Evolutionary conservation across 2,329 filamentous ascomycete genomes (phyloP).

Genomic region (Colletotrichum lini): DNA sequence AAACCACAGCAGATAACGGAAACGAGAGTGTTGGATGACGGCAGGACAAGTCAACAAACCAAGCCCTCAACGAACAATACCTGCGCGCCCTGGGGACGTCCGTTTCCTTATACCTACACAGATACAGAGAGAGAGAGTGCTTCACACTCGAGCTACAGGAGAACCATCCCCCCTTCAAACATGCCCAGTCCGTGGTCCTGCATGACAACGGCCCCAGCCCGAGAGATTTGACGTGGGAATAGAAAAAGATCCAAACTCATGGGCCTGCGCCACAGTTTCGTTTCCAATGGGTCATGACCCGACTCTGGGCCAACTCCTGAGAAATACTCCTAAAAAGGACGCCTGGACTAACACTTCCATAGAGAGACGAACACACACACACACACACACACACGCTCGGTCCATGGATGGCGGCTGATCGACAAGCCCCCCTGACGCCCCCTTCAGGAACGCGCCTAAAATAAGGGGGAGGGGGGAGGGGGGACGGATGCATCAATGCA

Average conservation of each 20-base stretch:
- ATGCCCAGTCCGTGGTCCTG: conserved; percentile 10
- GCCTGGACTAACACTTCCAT: too few relatives aligned
- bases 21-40: not conserved
- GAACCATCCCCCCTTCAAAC: conserved; percentile 14
- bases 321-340: not conserved
- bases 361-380: not conserved
- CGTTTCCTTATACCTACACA: conserved; percentile 14
- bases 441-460: not conserved
- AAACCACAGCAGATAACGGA: not conserved
- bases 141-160: not conserved
- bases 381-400: not conserved
- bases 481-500: conserved; percentile 34
- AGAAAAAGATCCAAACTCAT: conserved; percentile 1
- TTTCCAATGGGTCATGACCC: too few relatives aligned
- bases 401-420: conserved; percentile 18
- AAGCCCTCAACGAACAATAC: not conserved
- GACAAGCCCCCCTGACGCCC: not conserved
- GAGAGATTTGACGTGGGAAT: not conserved
- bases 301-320: not conserved
- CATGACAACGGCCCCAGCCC: conserved; percentile 18
- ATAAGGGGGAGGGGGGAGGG: not conserved
- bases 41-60: not conserved
- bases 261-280: conserved; percentile 10
- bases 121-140: too few relatives aligned
- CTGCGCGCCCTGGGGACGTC: not conserved